phyloP scores from a whole-genome alignment of 1,139 yeast genomes.

The Blastobotrys ciferrii region DNA sequence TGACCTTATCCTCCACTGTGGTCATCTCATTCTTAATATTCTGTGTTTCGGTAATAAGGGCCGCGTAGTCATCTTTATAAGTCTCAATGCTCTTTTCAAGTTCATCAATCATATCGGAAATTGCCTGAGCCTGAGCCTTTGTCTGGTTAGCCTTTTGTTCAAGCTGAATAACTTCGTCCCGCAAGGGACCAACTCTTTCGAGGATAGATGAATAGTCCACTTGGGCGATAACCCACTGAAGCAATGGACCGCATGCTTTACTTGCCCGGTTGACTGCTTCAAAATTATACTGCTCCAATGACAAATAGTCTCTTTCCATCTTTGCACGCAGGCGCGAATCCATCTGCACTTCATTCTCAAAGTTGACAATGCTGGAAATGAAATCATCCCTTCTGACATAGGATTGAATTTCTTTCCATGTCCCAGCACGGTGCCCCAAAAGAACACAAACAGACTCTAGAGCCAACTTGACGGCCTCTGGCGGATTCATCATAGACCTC shows the following conservation, averaged over 20 bases:
- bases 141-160: conserved; percentile 64
- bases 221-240: conserved; percentile 91
- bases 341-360: conserved; percentile 62
- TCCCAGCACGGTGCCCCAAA: conserved; percentile 62
- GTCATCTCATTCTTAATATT: conserved; percentile 68
- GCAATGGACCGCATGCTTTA: conserved; percentile 91
- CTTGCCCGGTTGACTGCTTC: conserved; percentile 85
- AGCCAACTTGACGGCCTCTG: conserved; percentile 79
- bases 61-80: conserved; percentile 69
- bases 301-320: conserved; percentile 61
- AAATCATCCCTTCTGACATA: conserved; percentile 83
- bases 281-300: conserved; percentile 62
- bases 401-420: conserved; percentile 86
- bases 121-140: conserved; percentile 60
- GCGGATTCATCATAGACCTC: conserved; percentile 88
- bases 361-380: conserved; percentile 76
- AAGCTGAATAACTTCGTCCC: conserved; percentile 59
- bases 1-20: conserved; percentile 58
- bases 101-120: conserved; percentile 78
- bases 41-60: conserved; percentile 74
- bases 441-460: conserved; percentile 85
- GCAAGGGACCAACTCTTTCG: conserved; percentile 71
- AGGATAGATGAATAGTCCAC: conserved; percentile 66
- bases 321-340: conserved; percentile 49
- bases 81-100: conserved; percentile 64